These are phyloP conservation scores for Hymenoscyphus linearis DNA, from an alignment of 2,329 filamentous ascomycete genomes.

Conservation along the genomic window DNA sequence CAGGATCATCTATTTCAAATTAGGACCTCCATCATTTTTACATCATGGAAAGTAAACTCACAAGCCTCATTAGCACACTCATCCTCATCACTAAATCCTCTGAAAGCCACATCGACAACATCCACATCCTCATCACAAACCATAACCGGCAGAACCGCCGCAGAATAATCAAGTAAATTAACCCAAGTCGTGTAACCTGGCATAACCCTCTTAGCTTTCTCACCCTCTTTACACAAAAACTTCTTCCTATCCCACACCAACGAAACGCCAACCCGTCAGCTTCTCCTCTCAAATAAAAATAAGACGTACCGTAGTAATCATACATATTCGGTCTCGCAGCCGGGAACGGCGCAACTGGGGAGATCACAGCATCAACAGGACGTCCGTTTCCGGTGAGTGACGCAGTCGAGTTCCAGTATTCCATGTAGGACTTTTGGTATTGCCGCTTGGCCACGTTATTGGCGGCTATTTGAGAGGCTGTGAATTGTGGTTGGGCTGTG, in stretches of 20 bases:
- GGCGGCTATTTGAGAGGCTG: constrained; percentile 29
- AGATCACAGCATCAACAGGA: constrained; percentile 51
- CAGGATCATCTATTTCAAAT: constrained; percentile 39
- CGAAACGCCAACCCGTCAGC: constrained; percentile 3
- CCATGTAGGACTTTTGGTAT: constrained; percentile 53
- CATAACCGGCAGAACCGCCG: constrained; percentile 51
- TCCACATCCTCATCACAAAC: constrained; percentile 38
- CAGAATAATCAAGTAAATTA: constrained; percentile 55
- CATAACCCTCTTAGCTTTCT: constrained; percentile 17
- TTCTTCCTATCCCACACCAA: constrained; percentile 7
- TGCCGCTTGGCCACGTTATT: constrained; percentile 48
- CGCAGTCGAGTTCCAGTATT: constrained; percentile 38
- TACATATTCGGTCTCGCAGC: constrained; percentile 44
- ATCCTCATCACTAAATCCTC: constrained; percentile 40
- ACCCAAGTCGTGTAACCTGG: constrained; percentile 19
- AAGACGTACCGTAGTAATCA: constrained; percentile 36
- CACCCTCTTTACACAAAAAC: constrained; percentile 10
- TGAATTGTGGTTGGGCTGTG: constrained; percentile 30
- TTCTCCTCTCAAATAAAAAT: neutral
- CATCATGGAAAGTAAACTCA: constrained; percentile 38
- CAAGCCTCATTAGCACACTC: constrained; percentile 42
- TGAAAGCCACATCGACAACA: constrained; percentile 33
- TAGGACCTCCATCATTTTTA: constrained; percentile 36
- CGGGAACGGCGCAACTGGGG: constrained; percentile 45
- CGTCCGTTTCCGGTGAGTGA: constrained; percentile 27